Base-by-base conservation (phyloP, 306 rosid genomes). In the Cicer cuneatum region DNA sequence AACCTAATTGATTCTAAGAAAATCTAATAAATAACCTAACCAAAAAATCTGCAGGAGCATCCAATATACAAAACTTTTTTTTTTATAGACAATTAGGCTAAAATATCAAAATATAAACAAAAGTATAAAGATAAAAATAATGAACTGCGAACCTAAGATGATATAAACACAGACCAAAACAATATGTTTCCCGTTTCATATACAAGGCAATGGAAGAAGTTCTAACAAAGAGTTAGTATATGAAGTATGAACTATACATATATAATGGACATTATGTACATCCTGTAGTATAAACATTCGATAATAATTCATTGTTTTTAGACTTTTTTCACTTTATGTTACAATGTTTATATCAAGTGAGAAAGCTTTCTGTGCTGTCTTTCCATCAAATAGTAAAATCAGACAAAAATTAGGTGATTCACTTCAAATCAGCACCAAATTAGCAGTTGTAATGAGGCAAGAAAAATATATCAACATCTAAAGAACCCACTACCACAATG, bases 1-100 rank as follows among this genome's bases (percentile, higher is more conserved):
- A 87, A 87, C 88, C 92, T 79, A 85, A 69, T 62, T 65, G 88
- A 79, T 77, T 64, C 88, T 68, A 60, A 61, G 65, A 35, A 83
- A 49, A 66, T 58, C 52, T 64, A 67, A 75, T 66, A 66, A 74
- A 82, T 16, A 86, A 74, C 21, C 67, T 66, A 6, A 62, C 62
- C 12, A 59, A 49, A 4, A 10, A 68, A 53, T 9, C 38, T 71
- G 41, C 19, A 2, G 72, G 7, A 12, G 39, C 62, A 21, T 58
- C 69, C 40, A 41, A 51, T 19, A 61, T 71, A n/a, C 24, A 71
- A 67, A 76, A 61, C 40, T 37, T 62, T 67, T 21, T 64, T 56
- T 49, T 80, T 33, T 14, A 41, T 41, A 58, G 56, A 66, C 47
- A 66, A 59, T 14, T 51, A 62, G 66, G 10, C 79, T 39, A 60